These are phyloP conservation scores for Pezicula carpinea DNA, from an alignment of 2,329 filamentous ascomycete species.

Conservation along the genomic window DNA sequence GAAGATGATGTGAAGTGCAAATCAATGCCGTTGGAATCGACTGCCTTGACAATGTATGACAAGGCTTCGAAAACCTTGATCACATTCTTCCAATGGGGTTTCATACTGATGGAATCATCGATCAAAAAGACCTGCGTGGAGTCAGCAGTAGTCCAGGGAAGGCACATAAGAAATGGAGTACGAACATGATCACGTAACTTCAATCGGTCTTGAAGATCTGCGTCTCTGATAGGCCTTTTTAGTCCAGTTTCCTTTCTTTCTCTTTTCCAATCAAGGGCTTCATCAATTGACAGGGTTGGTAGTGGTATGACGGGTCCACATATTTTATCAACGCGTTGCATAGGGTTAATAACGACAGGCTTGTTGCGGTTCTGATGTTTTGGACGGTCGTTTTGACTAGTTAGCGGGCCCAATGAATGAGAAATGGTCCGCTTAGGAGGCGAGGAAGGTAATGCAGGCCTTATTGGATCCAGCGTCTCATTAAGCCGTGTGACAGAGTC, in stretches of 20 bases:
- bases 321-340: no score
- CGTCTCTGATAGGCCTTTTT: not conserved
- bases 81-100: slow-evolving; percentile 18
- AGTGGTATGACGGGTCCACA: not conserved
- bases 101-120: slow-evolving; percentile 26
- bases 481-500: no score
- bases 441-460: no score
- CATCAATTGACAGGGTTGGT: slow-evolving; percentile 1
- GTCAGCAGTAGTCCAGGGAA: not conserved
- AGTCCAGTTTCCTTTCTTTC: slow-evolving; percentile 1
- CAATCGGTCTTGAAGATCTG: slow-evolving; percentile 2
- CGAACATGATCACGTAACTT: slow-evolving; percentile 25
- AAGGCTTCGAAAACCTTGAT: slow-evolving; percentile 21
- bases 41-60: slow-evolving; percentile 24
- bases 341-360: no score
- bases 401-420: no score
- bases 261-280: slow-evolving; percentile 8
- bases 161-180: not conserved
- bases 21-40: slow-evolving; percentile 23
- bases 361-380: not conserved
- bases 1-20: slow-evolving; percentile 18
- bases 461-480: no score
- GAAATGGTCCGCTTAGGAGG: no score
- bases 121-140: slow-evolving; percentile 24
- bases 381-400: not conserved